phyloP scores from a whole-genome alignment of 1,139 yeast genomes.

The Yamadazyma pseudoaaseri region DNA sequence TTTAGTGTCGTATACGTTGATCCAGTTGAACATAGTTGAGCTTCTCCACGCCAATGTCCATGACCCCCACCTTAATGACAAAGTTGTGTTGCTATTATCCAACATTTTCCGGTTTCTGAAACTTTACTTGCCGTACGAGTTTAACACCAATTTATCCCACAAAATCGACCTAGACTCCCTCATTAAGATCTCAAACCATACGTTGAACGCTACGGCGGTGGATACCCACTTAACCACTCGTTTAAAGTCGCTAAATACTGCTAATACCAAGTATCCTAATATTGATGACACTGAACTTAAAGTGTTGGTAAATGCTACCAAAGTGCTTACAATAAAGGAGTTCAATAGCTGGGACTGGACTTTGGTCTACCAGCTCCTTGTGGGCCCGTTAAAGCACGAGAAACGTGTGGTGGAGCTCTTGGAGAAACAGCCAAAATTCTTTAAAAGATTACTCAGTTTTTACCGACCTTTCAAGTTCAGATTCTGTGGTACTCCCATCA shows the following conservation, averaged over 20 bases:
- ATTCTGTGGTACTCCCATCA: slow-evolving; percentile 53
- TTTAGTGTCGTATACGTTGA: slow-evolving; percentile 49
- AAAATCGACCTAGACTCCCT: slow-evolving; percentile 11
- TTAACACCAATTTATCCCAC: slow-evolving; percentile 15
- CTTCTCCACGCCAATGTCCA: slow-evolving; percentile 47
- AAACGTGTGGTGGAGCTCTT: slow-evolving; percentile 74
- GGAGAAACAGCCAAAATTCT: slow-evolving; percentile 74
- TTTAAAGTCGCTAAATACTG: not conserved
- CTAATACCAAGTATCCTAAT: slow-evolving; percentile 11
- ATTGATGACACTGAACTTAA: slow-evolving; percentile 74
- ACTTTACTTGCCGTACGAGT: slow-evolving; percentile 49
- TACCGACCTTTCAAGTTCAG: slow-evolving; percentile 89
- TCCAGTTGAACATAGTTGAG: slow-evolving; percentile 56
- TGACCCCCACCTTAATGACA: slow-evolving; percentile 37
- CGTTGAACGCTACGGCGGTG: slow-evolving; percentile 6
- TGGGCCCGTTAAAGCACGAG: slow-evolving; percentile 76
- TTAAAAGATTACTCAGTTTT: slow-evolving; percentile 81
- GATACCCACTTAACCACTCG: not conserved
- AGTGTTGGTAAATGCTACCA: slow-evolving; percentile 63
- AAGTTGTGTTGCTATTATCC: slow-evolving; percentile 62
- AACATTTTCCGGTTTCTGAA: slow-evolving; percentile 60
- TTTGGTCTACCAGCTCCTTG: slow-evolving; percentile 52
- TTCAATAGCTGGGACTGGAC: slow-evolving; percentile 87
- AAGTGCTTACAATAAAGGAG: slow-evolving; percentile 74
- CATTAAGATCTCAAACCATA: slow-evolving; percentile 13